Evolutionary conservation across 1,139 yeast species (phyloP), one percentile per base, ranked within the genome.

Genomic region (Geotrichum restrictum): DNA sequence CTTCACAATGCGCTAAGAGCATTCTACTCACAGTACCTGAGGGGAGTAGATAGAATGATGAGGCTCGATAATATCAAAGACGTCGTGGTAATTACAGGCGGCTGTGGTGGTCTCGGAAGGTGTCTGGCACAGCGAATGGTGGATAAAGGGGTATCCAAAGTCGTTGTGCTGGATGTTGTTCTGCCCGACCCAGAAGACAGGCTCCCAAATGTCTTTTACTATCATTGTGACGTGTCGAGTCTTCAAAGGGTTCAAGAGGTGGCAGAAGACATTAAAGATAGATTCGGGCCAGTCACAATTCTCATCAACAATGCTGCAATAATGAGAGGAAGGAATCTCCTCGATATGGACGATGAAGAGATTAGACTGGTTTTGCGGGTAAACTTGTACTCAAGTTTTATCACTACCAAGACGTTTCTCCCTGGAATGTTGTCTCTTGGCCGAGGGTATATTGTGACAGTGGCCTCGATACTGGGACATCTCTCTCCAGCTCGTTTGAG

Each of bases 291-390:
- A 0, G 83, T 85, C 1, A 78, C 88, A 0, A 74, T 88, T 1
- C 70, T 91, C 13, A 76, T 91, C 48, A 88, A 88, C 67, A 89
- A 91, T 65, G 97, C 97, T 0, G 98, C 87, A 0, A 77, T 88
- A 19, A 59, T 63, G 43, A 73, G 74, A 8, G 89, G 88, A 0
- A 78, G 80, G 55, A 64, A 81, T 0, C 64, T 89, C 2, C 61
- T 80, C 5, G 80, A 82, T 7, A 68, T 83, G 51, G 64, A 76
- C 3, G 76, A 74, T 54, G 78, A 74, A 0, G 88, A 83, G 50
- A 79, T 89, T 53, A 83, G 82, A 52, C 70, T 69, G 37, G 77
- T 82, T 1, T 70, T 91, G 44, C 74, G 77, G 24, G 82, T 87
- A 19, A 89, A 91, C 60, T 73, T 88, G 45, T 60, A 81, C 14